A percentile compares a stretch with the other conserved stretches of the same genome.
These are phyloP conservation scores for Cladochytrium replicatum DNA, from an alignment of 192 early-diverging fungal species.

Conservation along the genomic window DNA sequence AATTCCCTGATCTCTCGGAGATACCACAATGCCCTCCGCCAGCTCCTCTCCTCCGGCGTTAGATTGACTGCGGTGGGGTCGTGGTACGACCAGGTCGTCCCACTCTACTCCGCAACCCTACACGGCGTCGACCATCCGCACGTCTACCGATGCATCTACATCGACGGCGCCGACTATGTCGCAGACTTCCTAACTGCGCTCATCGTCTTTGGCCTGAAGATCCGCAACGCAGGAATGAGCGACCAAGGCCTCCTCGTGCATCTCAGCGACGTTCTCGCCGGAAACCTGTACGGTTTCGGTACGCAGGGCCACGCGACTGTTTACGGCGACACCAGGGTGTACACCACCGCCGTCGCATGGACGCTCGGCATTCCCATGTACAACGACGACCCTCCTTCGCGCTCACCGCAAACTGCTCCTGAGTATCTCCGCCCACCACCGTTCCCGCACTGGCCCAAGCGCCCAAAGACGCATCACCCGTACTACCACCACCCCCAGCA, in stretches of 20 bases:
- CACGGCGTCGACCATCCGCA: slow-evolving; percentile 54
- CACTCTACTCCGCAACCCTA: slow-evolving; percentile 45
- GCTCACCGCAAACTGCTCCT: too few relatives aligned
- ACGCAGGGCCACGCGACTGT: slow-evolving; percentile 88
- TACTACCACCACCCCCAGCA: background rate
- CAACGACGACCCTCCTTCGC: too few relatives aligned
- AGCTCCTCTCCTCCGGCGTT: slow-evolving; percentile 56
- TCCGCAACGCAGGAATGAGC: slow-evolving; percentile 78
- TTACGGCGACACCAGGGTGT: slow-evolving; percentile 84
- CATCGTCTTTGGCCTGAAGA: slow-evolving; percentile 73
- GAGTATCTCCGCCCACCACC: background rate
- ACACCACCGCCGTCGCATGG: slow-evolving; percentile 44
- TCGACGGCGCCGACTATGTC: slow-evolving; percentile 68
- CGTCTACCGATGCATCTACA: slow-evolving; percentile 83
- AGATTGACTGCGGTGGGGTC: slow-evolving; percentile 70
- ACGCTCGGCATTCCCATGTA: slow-evolving; percentile 24
- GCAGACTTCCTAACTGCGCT: slow-evolving; percentile 75
- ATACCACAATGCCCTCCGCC: slow-evolving; percentile 61
- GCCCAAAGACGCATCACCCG: background rate
- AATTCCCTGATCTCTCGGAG: slow-evolving; percentile 53
- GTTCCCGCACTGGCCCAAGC: background rate
- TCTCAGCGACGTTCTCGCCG: slow-evolving; percentile 75
- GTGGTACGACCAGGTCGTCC: slow-evolving; percentile 96
- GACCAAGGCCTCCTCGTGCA: slow-evolving; percentile 84
- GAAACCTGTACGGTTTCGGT: slow-evolving; percentile 70